phyloP scores from a whole-genome alignment of 257 asterid species.

The Linaria vulgaris region DNA sequence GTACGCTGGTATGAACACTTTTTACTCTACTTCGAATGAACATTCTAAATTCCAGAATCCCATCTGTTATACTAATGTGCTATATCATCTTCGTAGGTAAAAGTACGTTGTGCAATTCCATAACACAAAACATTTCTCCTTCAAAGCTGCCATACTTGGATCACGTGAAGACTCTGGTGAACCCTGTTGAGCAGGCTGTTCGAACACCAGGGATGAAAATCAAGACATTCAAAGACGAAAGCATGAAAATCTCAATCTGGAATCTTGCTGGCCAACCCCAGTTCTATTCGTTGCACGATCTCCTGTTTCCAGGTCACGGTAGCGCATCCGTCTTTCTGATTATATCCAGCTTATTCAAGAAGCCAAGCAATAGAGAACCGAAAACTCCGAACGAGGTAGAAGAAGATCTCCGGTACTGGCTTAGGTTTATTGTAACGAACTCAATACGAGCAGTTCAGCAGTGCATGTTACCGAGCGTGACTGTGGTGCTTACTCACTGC shows the following conservation, averaged over 20 bases:
- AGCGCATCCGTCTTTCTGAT: conserved; percentile 67
- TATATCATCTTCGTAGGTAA: conserved; percentile 44
- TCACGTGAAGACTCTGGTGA: conserved; percentile 66
- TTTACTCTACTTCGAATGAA: not conserved
- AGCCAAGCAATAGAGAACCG: conserved; percentile 57
- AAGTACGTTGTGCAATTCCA: conserved; percentile 57
- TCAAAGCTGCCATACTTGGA: conserved; percentile 54
- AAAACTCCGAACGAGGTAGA: conserved; percentile 56
- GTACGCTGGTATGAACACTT: conserved; percentile 55
- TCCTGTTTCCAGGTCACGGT: conserved; percentile 83
- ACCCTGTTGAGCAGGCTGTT: conserved; percentile 77
- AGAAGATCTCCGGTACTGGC: conserved; percentile 83
- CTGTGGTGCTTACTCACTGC: conserved; percentile 74
- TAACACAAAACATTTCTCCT: conserved; percentile 56
- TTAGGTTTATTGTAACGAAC: conserved; percentile 69
- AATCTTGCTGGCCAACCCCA: conserved; percentile 79
- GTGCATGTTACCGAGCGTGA: conserved; percentile 71
- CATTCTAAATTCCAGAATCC: not conserved
- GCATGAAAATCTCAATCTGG: conserved; percentile 73
- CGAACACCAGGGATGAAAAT: conserved; percentile 58
- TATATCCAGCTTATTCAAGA: conserved; percentile 58
- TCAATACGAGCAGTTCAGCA: conserved; percentile 71
- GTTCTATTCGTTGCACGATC: conserved; percentile 61
- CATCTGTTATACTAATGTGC: not conserved
- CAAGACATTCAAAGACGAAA: conserved; percentile 60